Evolutionary conservation across 2,329 filamentous ascomycete species (phyloP), one percentile per base, ranked within the genome.

Genomic region (Colletotrichum costaricense): DNA sequence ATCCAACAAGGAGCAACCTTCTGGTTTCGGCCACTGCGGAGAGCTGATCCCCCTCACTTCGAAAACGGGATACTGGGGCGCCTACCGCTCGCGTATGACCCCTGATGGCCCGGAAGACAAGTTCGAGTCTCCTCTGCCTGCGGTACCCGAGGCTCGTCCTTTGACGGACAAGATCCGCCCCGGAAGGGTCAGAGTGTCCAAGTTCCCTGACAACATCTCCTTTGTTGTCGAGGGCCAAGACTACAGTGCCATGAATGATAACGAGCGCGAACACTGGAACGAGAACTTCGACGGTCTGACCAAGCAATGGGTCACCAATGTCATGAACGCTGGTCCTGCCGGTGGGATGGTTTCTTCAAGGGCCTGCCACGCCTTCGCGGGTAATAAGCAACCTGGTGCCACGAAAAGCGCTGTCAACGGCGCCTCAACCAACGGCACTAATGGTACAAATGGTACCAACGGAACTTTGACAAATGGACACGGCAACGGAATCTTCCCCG

Each of bases 241-340:
- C 69, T 72, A 72, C 58, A 72, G 69, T 52, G 58, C 58, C 64
- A 72, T 72, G 69, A 52, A 58, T 46, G 54, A 72, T 19, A 67
- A 68, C 49, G 69, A 72, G 57, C 69, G 64, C 64, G 38, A 14
- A n/a, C 52, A 72, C 65, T 69, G 69, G 69, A 72, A 72, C 59
- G 65, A 72, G 38, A 72, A 69, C 52, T 72, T 72, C 24, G 69
- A 72, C 58, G 59, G 69, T 30, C 14, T 72, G 5, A 69, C 69
- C 28, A 72, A 72, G 69, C 69, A 72, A 46, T 72, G 69, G 69
- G 69, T 72, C 6, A 72, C 65, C 28, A 72, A 72, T 33, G 69
- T 72, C 24, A 42, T 72, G 33, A 64, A 38, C 14, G 65, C 42
- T 16, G 65, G 69, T 19, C 65, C 38, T 19, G 58, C 30, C 14